phyloP scores from a whole-genome alignment of 768 basidiomycete genomes.

The Tulasnella sp. region DNA sequence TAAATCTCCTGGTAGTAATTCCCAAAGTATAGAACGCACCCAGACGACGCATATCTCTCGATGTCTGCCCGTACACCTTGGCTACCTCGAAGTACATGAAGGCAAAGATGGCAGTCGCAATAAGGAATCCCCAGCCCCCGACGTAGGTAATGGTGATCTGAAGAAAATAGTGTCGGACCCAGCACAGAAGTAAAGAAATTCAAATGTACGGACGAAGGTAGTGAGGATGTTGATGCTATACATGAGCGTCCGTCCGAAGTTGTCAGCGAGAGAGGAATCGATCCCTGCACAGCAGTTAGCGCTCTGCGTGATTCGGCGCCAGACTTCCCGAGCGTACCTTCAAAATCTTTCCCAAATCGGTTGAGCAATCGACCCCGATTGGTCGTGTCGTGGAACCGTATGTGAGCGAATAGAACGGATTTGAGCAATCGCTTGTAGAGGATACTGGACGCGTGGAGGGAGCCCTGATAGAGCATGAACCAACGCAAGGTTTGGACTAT shows the following conservation, averaged over 20 bases:
- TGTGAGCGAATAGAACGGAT: conserved; percentile 71
- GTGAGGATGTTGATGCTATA: conserved; percentile 59
- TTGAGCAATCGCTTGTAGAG: conserved; percentile 72
- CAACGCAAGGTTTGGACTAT: conserved; percentile 49
- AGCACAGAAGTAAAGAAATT: background rate
- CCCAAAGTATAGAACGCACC: background rate
- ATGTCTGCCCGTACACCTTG: conserved; percentile 68
- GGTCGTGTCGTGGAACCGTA: conserved; percentile 88
- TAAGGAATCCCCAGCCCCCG: conserved; percentile 64
- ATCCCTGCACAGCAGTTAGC: too few relatives aligned
- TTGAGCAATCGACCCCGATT: conserved; percentile 76
- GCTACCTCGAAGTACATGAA: conserved; percentile 52
- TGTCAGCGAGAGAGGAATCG: conserved; percentile 72
- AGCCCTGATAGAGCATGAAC: conserved; percentile 69
- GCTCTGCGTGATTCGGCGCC: conserved; percentile 28
- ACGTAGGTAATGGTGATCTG: conserved; percentile 53
- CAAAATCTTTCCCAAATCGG: conserved; percentile 83
- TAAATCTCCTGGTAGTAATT: background rate
- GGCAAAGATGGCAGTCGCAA: conserved; percentile 46
- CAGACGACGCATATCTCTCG: conserved; percentile 65
- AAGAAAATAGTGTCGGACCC: background rate
- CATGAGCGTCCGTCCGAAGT: conserved; percentile 69
- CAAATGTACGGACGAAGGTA: conserved; percentile 37
- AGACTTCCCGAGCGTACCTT: conserved; percentile 43
- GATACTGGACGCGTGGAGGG: conserved; percentile 67